Evolutionary conservation across 768 basidiomycete species (phyloP), one percentile per base, ranked within the genome.

Genomic region (Tylopilus sp.): DNA sequence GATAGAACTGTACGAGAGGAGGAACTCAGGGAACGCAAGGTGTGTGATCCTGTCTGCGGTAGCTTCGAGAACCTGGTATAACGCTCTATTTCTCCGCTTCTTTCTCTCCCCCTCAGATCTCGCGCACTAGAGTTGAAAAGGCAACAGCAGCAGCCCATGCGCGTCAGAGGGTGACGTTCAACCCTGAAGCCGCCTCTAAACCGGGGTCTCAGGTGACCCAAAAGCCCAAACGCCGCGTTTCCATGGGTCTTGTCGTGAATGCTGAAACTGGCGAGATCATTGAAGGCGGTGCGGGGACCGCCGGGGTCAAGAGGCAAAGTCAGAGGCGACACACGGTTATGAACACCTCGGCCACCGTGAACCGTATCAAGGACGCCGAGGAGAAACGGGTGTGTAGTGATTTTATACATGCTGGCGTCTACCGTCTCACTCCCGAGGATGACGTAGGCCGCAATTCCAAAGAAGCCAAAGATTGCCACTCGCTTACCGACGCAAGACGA

Each of bases 401-500:
- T 26, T 13, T 29, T 7, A 45, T 31, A 16, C 21, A 17, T 7
- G 10, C 17, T 24, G 8, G 13, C 8, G 9, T 45, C 16, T 22
- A 13, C 2, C 22, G 24, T 37, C 6, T 55, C 6, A 7, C 40
- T 64, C 36, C 61, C 17, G 9, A 3, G 1, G 21, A 31, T 24
- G 36, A 48, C 51, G 30, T 46, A 85, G 84, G 81, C 83, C 13
- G 74, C 84, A 0, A 57, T 74, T 11, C 81, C 86, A 2, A 89
- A 84, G 71, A 86, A 85, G 60, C 63, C 70, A 8, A 87, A 83
- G 62, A 67, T 69, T 3, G 76, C 74, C 49, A 75, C 72, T 22
- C 83, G 76, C 28, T 67, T 73, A 6, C 79, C 76, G 40, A 90
- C 90, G 0, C 92, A 95, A 62, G 87, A 81, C n/a, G 89, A 94